phyloP scores from a whole-genome alignment of 495 filamentous ascomycete species.

The Xylaria castorea region DNA sequence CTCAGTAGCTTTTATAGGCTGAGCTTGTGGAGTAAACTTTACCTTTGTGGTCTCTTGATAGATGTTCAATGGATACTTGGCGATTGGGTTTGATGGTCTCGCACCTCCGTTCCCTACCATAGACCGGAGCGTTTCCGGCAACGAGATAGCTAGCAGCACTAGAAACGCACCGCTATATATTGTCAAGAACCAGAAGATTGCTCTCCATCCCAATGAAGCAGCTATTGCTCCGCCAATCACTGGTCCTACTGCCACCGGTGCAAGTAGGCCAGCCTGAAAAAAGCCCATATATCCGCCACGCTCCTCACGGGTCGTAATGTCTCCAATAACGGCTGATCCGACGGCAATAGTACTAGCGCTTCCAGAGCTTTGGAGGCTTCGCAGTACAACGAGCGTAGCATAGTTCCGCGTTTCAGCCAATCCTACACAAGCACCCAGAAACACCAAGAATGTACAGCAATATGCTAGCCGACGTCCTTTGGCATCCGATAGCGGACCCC shows the following conservation, averaged over 20 bases:
- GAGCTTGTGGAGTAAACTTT: conserved; percentile 28
- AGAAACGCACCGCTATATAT: conserved; percentile 57
- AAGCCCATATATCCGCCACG: conserved; percentile 64
- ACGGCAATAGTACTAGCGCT: conserved; percentile 62
- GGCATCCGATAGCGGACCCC: conserved; percentile 59
- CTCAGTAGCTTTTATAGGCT: conserved; percentile 28
- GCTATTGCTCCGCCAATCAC: conserved; percentile 63
- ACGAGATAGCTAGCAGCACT: conserved; percentile 45
- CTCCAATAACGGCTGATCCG: conserved; percentile 63
- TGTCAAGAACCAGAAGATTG: conserved; percentile 64
- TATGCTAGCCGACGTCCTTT: conserved; percentile 57
- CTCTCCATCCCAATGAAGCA: conserved; percentile 59
- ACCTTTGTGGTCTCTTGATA: conserved; percentile 44
- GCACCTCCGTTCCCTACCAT: conserved; percentile 59
- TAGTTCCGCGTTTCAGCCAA: conserved; percentile 56
- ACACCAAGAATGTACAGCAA: conserved; percentile 53
- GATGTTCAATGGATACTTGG: conserved; percentile 44
- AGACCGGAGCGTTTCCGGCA: conserved; percentile 63
- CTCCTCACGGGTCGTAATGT: conserved; percentile 59
- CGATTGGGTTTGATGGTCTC: conserved; percentile 38
- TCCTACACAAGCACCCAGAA: conserved; percentile 56
- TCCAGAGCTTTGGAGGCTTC: conserved; percentile 59
- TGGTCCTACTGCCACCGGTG: conserved; percentile 58
- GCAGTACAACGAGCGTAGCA: conserved; percentile 52
- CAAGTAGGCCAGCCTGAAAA: conserved; percentile 56